These are phyloP conservation scores for Ceraceosorus guamensis DNA, from an alignment of 1,284 basidiomycete genomes.

Conservation along the genomic window DNA sequence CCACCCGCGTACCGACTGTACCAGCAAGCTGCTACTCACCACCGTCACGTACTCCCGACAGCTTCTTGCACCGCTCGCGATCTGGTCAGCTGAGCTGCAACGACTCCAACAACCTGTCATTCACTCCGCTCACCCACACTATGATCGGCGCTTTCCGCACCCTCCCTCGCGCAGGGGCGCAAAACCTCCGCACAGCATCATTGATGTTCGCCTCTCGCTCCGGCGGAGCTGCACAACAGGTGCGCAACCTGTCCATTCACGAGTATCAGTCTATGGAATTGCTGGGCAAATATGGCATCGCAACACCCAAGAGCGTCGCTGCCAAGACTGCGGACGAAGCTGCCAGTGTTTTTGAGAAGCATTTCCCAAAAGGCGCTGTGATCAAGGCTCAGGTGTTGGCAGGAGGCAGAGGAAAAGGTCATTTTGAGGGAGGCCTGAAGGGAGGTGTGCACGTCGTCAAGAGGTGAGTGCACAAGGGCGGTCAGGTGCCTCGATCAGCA, in stretches of 20 bases:
- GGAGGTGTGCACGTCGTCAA: constrained; percentile 95
- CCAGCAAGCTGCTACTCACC: no score
- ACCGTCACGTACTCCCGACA: no score
- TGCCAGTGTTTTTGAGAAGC: constrained; percentile 70
- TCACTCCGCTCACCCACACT: no score
- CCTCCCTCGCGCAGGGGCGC: no score
- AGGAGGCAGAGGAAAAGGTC: constrained; percentile 95
- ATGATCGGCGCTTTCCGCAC: no score
- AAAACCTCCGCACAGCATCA: no score
- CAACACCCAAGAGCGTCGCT: constrained; percentile 83
- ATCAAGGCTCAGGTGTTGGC: constrained; percentile 99
- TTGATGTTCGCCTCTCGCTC: no score
- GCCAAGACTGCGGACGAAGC: constrained; percentile 87
- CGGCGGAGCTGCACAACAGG: constrained; percentile 54
- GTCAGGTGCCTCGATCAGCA: neutral
- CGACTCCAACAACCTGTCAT: no score
- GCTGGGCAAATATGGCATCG: constrained; percentile 94
- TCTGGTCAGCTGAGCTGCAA: no score
- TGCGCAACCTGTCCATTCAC: constrained; percentile 91
- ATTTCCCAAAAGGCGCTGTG: constrained; percentile 30
- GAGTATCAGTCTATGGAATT: constrained; percentile 95
- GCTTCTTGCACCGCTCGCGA: no score
- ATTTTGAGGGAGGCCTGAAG: constrained; percentile 91
- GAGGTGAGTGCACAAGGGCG: constrained; percentile 57
- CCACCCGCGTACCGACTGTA: no score